Conservation (phyloP, 1,284 basidiomycete genomes). For the Cutaneotrichosporon curvatum region DNA sequence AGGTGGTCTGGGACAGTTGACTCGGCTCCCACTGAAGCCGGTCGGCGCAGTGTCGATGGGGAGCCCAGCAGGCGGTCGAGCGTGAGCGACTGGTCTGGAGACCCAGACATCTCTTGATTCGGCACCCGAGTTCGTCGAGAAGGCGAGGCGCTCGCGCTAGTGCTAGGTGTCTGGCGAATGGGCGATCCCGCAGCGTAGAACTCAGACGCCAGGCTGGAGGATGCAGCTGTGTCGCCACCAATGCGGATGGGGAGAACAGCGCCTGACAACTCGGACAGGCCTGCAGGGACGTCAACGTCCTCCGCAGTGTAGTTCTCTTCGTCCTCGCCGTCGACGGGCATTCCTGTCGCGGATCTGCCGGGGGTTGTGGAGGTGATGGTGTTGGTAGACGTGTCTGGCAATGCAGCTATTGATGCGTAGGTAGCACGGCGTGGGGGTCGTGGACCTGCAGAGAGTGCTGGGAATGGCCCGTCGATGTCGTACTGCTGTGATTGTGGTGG, state of each 20-base stretch:
- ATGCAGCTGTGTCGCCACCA: neutral
- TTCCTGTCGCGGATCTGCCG: neutral
- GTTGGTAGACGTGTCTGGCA: too few relatives aligned
- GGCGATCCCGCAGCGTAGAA: neutral
- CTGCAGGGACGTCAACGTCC: slow-evolving; percentile 10
- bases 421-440: neutral
- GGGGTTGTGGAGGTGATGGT: neutral
- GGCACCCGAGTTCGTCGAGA: too few relatives aligned
- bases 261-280: slow-evolving; percentile 9
- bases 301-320: slow-evolving; percentile 3
- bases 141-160: neutral
- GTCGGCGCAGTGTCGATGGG: too few relatives aligned
- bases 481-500: neutral
- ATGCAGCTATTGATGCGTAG: neutral
- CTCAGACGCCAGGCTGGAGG: neutral
- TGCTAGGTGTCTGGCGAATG: too few relatives aligned
- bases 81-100: neutral
- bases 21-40: too few relatives aligned
- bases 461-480: neutral
- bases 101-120: too few relatives aligned
- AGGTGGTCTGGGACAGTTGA: neutral
- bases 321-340: neutral
- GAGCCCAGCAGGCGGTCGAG: slow-evolving; percentile 2
- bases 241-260: slow-evolving; percentile 1
- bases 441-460: neutral